Conservation (phyloP, 192 early-diverging fungal species). For the Powellomyces hirtus region DNA sequence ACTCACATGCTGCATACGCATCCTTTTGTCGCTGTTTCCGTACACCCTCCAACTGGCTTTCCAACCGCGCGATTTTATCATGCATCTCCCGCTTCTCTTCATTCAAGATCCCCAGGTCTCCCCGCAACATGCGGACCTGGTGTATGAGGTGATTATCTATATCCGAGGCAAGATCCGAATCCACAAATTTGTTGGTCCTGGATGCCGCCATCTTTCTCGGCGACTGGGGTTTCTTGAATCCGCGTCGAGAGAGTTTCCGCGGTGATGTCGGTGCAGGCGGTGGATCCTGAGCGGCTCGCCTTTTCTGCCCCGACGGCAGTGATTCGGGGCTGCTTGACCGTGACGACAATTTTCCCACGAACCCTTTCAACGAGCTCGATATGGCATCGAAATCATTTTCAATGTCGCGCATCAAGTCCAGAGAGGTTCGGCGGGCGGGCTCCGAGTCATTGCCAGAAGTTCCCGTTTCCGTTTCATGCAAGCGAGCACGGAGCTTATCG, state of each 20-base stretch:
- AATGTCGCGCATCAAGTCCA: not conserved
- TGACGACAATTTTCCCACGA: conserved; percentile 1
- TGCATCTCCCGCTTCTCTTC: conserved; percentile 23
- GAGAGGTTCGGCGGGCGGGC: not conserved
- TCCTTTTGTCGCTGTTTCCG: conserved; percentile 26
- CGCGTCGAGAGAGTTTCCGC: not conserved
- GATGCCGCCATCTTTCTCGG: conserved; percentile 1
- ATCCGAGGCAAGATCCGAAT: conserved; percentile 26
- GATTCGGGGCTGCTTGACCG: conserved; percentile 15
- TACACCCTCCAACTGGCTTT: conserved; percentile 16
- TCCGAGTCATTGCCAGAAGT: not conserved
- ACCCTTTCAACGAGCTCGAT: conserved; percentile 1
- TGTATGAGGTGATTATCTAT: conserved; percentile 30
- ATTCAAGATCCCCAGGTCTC: conserved; percentile 10
- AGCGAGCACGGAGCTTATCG: conserved; percentile 4
- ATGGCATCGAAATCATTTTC: not conserved
- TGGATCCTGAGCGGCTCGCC: not conserved
- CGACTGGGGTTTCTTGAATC: conserved; percentile 9
- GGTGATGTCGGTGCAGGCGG: not conserved
- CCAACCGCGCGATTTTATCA: conserved; percentile 21
- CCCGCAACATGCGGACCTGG: conserved; percentile 28
- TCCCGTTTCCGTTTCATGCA: not conserved
- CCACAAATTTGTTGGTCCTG: conserved; percentile 16
- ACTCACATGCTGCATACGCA: conserved; percentile 11
- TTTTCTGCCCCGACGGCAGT: not conserved